Percentiles rank a stretch among this genome's conserved stretches.
phyloP scores from a whole-genome alignment of 129 eudicot genomes.

The Saussurea involucrata region DNA sequence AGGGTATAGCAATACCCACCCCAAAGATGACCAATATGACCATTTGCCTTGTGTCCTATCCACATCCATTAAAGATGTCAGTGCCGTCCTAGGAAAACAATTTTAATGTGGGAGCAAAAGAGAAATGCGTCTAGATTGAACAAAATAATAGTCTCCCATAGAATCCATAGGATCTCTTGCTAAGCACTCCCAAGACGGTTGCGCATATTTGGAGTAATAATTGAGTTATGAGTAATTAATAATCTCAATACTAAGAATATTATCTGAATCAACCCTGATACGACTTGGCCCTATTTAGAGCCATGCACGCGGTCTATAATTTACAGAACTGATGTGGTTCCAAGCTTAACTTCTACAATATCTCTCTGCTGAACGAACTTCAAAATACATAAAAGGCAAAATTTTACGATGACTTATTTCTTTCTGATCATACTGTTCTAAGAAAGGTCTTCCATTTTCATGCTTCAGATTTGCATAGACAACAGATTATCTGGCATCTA shows the following conservation, averaged over 20 bases:
- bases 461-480: too few species aligned
- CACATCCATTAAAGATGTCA: slow-evolving; percentile 90
- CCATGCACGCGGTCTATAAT: background rate
- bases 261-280: background rate
- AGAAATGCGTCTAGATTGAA: background rate
- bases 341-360: background rate
- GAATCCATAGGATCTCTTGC: background rate
- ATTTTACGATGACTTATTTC: background rate
- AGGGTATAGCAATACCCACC: too few species aligned
- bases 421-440: background rate
- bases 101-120: background rate
- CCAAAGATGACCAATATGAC: slow-evolving; percentile 21
- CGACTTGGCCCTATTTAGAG: background rate
- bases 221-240: background rate
- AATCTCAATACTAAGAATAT: background rate
- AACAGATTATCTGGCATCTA: background rate
- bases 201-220: background rate
- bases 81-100: slow-evolving; percentile 44
- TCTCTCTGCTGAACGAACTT: background rate
- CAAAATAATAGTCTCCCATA: background rate
- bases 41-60: slow-evolving; percentile 97
- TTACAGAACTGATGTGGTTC: background rate
- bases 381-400: background rate
- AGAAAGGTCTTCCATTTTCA: background rate
- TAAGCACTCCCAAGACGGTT: background rate